Evolutionary conservation across 176 grass and related monocot species (phyloP).

Genomic region (Stipa capillata): DNA sequence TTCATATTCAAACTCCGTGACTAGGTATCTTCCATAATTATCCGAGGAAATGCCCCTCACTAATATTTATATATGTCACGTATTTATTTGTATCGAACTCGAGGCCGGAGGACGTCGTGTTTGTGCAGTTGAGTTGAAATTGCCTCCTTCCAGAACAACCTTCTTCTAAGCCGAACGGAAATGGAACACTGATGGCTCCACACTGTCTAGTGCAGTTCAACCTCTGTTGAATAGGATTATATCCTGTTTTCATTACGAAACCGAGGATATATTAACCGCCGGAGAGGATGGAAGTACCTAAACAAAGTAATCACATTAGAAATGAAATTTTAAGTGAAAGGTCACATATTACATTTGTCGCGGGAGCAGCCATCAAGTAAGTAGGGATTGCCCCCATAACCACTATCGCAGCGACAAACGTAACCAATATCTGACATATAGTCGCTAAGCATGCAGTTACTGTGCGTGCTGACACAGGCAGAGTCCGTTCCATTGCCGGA

Average conservation of each 20-base stretch:
- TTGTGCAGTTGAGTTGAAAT: not conserved
- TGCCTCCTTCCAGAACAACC: not conserved
- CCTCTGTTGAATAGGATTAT: not conserved
- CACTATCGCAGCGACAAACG: not conserved
- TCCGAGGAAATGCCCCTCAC: not conserved
- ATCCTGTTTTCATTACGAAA: not conserved
- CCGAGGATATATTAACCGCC: not conserved
- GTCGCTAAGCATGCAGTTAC: not conserved
- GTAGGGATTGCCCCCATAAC: not conserved
- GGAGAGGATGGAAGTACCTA: not conserved
- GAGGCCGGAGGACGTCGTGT: not conserved
- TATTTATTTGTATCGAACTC: not conserved
- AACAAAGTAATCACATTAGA: too few relatives aligned
- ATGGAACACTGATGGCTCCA: not conserved
- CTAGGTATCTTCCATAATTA: too few relatives aligned
- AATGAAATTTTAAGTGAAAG: too few relatives aligned
- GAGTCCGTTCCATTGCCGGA: not conserved
- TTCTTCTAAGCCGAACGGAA: not conserved
- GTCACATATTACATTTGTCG: not conserved
- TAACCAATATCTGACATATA: not conserved
- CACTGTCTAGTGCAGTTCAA: not conserved
- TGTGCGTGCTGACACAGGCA: conserved; percentile 1
- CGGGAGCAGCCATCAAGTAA: not conserved
- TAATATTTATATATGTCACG: not conserved
- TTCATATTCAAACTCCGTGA: not conserved